Evolutionary conservation across 768 basidiomycete genomes (phyloP), one percentile per base, ranked within the genome.

Genomic region (Leccinum longicurvipes): DNA sequence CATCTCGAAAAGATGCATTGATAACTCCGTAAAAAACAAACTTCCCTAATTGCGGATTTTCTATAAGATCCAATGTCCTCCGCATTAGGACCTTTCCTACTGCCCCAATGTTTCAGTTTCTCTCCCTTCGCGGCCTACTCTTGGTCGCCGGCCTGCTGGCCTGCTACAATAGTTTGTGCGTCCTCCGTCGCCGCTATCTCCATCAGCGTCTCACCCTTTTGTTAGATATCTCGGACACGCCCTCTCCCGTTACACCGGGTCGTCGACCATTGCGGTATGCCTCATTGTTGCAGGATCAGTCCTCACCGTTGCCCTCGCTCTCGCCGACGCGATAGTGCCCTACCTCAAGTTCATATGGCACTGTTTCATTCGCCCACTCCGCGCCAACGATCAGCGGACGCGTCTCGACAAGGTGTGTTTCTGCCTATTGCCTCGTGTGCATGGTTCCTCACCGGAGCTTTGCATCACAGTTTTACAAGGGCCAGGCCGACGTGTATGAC

Each of bases 401-500:
- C 75, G 77, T 50, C 69, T 80, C 7, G 77, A 79, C 47, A 73
- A 79, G 71, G 79, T 78, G 8, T 23, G 32, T 53, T 29, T 0
- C 5, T 29, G 10, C 27, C 7, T 9, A 5, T 23, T 14, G 54
- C 4, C 8, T 31, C 25, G 6, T 7, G 2, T 24, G 3, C 23
- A 21, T 39, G 6, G 11, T 17, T 19, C 14, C 51, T 55, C 54
- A 61, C 25, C 27, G 1, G 19, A 5, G 8, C 27, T 8, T 47
- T 14, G 27, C 21, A 29, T 48, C 46, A 3, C 7, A 83, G 74
- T 89, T 89, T 67, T 88, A 89, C 65, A 67, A 75, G 47, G 83
- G 83, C 7, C 87, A 89, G 65, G 87, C 87, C 2, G 78, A 81
- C 46, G 80, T 89, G 24, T 91, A 91, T 65, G 89, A 91, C 73